Evolutionary conservation across 371 early-diverging fungal genomes (phyloP).

Genomic region (Circinella umbellata): DNA sequence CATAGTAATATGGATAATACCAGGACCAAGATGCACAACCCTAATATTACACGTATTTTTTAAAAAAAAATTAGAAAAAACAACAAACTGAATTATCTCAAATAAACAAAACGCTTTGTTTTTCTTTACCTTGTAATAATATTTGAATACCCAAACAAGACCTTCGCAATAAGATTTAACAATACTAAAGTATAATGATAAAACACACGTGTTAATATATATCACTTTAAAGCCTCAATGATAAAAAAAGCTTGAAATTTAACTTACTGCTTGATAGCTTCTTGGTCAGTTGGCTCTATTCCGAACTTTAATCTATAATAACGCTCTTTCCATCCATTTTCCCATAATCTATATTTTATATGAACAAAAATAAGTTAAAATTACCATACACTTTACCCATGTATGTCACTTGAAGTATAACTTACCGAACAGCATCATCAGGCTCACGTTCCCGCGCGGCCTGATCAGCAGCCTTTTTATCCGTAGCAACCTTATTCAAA

Average conservation of each 20-base stretch:
- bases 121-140: conserved; percentile 84
- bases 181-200: conserved; percentile 45
- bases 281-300: conserved; percentile 68
- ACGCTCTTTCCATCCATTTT: conserved; percentile 88
- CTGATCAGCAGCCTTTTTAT: conserved; percentile 59
- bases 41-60: conserved; percentile 13
- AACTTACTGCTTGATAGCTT: conserved; percentile 61
- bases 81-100: neutral
- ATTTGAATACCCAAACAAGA: conserved; percentile 97
- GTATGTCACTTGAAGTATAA: neutral
- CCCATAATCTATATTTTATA: conserved; percentile 66
- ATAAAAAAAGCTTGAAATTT: too few relatives aligned
- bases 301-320: conserved; percentile 90
- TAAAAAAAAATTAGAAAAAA: neutral
- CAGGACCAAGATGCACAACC: conserved; percentile 97
- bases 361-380: neutral
- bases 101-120: too few relatives aligned
- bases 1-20: conserved; percentile 99
- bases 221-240: too few relatives aligned
- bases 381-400: too few relatives aligned
- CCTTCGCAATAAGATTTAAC: conserved; percentile 95
- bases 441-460: conserved; percentile 72
- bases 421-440: conserved; percentile 68
- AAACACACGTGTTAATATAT: too few relatives aligned
- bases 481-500: conserved; percentile 48